Conservation (phyloP, 2,329 filamentous ascomycete species). For the Sordariomycetes sp. region DNA sequence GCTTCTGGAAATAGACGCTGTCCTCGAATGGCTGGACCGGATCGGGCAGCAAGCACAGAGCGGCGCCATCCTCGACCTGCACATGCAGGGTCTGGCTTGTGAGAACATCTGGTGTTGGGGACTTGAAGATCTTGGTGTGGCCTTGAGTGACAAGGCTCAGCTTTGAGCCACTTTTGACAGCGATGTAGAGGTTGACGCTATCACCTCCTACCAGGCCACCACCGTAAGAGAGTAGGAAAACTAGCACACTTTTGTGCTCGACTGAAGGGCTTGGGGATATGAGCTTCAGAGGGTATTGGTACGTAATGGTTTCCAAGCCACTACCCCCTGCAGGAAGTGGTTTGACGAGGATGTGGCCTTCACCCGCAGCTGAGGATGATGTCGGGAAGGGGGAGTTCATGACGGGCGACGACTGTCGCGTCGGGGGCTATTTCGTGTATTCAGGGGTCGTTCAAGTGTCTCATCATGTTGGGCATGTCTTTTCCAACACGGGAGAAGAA, state of each 20-base stretch:
- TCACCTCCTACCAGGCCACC: conserved; percentile 89
- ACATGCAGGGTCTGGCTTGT: conserved; percentile 50
- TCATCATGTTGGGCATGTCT: too few species aligned
- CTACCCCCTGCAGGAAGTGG: conserved; percentile 64
- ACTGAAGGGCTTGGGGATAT: conserved; percentile 67
- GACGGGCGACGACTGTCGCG: background rate
- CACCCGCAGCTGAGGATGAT: conserved; percentile 64
- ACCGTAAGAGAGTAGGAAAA: conserved; percentile 90
- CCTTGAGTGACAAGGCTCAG: conserved; percentile 65
- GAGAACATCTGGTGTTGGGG: conserved; percentile 42
- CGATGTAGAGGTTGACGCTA: conserved; percentile 62
- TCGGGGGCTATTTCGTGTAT: too few species aligned
- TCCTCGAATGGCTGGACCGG: conserved; percentile 84
- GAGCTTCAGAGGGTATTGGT: conserved; percentile 92
- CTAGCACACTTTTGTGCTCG: conserved; percentile 59
- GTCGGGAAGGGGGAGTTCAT: conserved; percentile 67
- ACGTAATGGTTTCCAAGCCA: conserved; percentile 65
- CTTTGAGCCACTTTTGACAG: conserved; percentile 53
- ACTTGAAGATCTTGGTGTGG: conserved; percentile 94
- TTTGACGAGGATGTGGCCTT: conserved; percentile 67
- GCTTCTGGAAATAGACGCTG: conserved; percentile 76
- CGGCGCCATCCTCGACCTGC: conserved; percentile 37
- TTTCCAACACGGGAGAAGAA: too few species aligned
- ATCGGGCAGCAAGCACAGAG: conserved; percentile 69
- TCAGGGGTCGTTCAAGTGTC: too few species aligned